These are phyloP conservation scores for Pedinophyceae sp. DNA, from an alignment of 139 green algal species.

Conservation along the genomic window DNA sequence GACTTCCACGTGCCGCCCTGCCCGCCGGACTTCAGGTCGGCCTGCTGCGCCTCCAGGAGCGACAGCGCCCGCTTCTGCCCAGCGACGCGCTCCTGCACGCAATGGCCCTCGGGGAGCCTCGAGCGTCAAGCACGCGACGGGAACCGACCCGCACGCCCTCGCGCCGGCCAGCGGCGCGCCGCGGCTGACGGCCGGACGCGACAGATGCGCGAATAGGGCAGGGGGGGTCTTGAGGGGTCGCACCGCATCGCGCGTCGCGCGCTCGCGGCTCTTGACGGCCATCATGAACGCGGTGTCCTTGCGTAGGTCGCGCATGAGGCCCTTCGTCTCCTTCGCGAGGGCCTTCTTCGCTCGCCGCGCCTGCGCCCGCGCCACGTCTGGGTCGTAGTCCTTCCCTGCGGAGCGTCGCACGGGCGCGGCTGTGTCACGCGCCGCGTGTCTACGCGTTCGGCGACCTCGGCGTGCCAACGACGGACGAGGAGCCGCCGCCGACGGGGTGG, in stretches of 20 bases:
- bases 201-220: conserved; percentile 15
- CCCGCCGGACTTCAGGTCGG: conserved; percentile 66
- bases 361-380: conserved; percentile 50
- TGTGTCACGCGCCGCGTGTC: too few species aligned
- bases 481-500: conserved; percentile 24
- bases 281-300: conserved; percentile 64
- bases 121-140: background rate
- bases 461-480: too few species aligned
- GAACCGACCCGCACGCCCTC: background rate
- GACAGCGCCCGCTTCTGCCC: conserved; percentile 24
- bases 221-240: conserved; percentile 8
- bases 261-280: conserved; percentile 14
- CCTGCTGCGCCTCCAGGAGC: conserved; percentile 60
- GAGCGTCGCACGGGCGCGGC: too few species aligned
- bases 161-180: background rate
- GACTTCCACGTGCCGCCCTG: conserved; percentile 74
- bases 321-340: conserved; percentile 45
- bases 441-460: too few species aligned
- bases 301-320: conserved; percentile 75
- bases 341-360: conserved; percentile 38
- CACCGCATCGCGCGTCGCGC: conserved; percentile 29
- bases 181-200: conserved; percentile 15
- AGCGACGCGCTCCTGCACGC: background rate
- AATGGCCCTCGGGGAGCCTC: too few species aligned
- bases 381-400: conserved; percentile 67